Evolutionary conservation across 2,329 filamentous ascomycete species (phyloP).

Genomic region (Penicillium sp.): DNA sequence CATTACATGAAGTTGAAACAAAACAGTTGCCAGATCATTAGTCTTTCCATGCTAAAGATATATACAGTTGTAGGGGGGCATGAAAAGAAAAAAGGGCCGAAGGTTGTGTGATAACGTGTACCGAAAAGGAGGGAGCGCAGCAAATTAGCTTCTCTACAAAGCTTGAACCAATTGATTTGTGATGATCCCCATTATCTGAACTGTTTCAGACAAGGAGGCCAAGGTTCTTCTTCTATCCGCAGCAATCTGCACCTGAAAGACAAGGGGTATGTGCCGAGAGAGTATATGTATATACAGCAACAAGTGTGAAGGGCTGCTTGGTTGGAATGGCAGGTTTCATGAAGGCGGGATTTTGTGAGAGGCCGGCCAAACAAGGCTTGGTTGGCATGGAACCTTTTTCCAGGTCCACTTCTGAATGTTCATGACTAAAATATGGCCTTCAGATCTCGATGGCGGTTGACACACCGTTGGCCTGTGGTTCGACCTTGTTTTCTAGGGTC

Average conservation of each 20-base stretch:
- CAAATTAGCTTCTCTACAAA: not conserved
- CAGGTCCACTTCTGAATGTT: not conserved
- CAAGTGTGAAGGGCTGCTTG: not conserved
- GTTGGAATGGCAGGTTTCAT: not conserved
- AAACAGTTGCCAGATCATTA: constrained; percentile 7
- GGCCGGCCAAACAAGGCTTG: not conserved
- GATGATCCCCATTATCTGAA: not conserved
- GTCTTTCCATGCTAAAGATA: constrained; percentile 21
- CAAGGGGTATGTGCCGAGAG: constrained; percentile 10
- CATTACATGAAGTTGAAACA: not conserved
- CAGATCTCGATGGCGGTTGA: constrained; percentile 39
- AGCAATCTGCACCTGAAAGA: not conserved
- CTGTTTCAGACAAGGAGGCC: not conserved
- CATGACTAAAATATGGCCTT: constrained; percentile 11
- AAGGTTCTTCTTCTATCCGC: constrained; percentile 3
- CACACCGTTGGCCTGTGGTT: constrained; percentile 24
- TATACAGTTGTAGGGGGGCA: constrained; percentile 14
- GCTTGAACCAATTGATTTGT: not conserved
- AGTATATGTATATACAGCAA: constrained; percentile 6
- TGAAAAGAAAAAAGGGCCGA: not conserved
- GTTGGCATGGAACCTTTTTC: not conserved
- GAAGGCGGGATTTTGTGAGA: not conserved
- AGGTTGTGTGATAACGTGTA: not conserved
- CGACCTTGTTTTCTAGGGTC: constrained; percentile 19
- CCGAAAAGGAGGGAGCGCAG: not conserved